These are phyloP conservation scores for Medicago arabica DNA, from an alignment of 306 rosid genomes.

Conservation along the genomic window DNA sequence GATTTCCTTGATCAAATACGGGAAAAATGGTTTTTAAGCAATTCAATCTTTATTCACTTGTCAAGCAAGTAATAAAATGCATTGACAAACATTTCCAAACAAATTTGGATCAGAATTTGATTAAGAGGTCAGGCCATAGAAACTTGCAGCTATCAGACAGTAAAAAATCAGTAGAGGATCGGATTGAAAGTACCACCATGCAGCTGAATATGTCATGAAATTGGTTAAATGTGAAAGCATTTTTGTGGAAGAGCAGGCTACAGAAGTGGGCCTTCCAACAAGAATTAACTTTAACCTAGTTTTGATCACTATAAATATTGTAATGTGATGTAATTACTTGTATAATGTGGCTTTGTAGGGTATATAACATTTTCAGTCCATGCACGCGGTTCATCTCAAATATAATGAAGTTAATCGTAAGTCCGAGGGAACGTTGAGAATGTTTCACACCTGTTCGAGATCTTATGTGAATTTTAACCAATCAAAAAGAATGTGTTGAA, in stretches of 20 bases:
- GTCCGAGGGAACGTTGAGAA: no score
- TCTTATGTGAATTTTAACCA: no score
- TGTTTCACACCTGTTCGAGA: no score
- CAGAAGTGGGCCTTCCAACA: slow-evolving; percentile 76
- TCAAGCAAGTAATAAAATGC: slow-evolving; percentile 58
- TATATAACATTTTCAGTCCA: no score
- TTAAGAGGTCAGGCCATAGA: slow-evolving; percentile 65
- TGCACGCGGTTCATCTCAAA: no score
- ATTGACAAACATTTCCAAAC: slow-evolving; percentile 53
- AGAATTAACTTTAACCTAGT: slow-evolving; percentile 38
- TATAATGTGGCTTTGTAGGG: no score
- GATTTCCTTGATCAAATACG: slow-evolving; percentile 61
- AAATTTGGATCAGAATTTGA: slow-evolving; percentile 48
- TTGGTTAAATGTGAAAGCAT: slow-evolving; percentile 54
- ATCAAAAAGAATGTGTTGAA: no score
- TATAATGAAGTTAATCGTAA: no score
- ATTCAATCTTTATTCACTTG: slow-evolving; percentile 69
- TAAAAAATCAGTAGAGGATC: slow-evolving; percentile 60
- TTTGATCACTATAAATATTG: no score
- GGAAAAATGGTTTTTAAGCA: slow-evolving; percentile 62
- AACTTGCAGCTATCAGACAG: slow-evolving; percentile 80
- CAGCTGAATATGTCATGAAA: slow-evolving; percentile 49
- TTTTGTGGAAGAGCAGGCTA: slow-evolving; percentile 58
- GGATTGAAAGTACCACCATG: slow-evolving; percentile 63
- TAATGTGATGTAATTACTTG: no score